These are phyloP conservation scores for Anastatica hierochuntica DNA, from an alignment of 345 rosid species.

Conservation along the genomic window DNA sequence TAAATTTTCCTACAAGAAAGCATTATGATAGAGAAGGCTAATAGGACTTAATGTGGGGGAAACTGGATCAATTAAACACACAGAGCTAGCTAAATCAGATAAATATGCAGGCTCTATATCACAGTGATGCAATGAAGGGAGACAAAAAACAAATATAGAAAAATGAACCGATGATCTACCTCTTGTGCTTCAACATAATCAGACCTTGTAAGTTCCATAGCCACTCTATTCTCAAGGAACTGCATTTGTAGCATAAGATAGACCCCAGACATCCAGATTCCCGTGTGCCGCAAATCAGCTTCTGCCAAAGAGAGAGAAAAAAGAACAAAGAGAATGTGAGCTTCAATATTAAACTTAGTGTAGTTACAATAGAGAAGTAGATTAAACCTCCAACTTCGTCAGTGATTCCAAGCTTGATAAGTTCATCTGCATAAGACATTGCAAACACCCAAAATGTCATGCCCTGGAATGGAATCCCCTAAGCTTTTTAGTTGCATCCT, in stretches of 20 bases:
- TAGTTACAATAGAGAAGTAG: constrained; percentile 11
- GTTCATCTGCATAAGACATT: constrained; percentile 56
- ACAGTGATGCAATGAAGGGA: background rate
- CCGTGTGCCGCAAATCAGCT: constrained; percentile 78
- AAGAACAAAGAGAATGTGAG: constrained; percentile 4
- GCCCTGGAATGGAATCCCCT: constrained; percentile 5
- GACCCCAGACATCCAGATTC: constrained; percentile 95
- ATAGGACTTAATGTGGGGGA: constrained; percentile 3
- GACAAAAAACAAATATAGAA: too few relatives aligned
- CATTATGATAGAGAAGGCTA: background rate
- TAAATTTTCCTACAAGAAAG: background rate
- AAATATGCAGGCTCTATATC: background rate
- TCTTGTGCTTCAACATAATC: constrained; percentile 88
- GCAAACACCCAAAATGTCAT: constrained; percentile 8
- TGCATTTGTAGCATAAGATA: constrained; percentile 90
- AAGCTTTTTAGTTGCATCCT: background rate
- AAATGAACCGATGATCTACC: constrained; percentile 35
- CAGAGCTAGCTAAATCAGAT: background rate
- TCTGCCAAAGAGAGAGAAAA: constrained; percentile 42
- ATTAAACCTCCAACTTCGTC: constrained; percentile 62
- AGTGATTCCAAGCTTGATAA: constrained; percentile 75
- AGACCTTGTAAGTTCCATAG: constrained; percentile 91
- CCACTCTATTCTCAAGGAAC: constrained; percentile 91
- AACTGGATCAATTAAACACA: background rate
- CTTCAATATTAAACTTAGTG: background rate